Percentiles rank a stretch among this genome's conserved stretches.
Evolutionary conservation across 768 basidiomycete species (phyloP).

Genomic region (Naganishia randhawae): DNA sequence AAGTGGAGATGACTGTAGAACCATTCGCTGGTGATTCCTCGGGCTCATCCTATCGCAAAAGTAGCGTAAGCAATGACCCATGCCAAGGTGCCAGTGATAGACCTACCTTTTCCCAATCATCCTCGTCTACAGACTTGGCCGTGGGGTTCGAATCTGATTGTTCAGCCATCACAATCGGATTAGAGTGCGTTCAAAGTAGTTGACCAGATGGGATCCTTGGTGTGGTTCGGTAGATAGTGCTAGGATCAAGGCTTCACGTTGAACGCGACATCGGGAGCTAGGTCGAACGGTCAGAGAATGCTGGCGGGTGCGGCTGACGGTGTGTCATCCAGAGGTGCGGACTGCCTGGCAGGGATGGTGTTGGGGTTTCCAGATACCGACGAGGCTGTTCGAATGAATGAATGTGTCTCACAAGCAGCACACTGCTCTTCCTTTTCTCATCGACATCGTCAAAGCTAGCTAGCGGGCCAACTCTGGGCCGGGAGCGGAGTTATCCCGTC

Average conservation of each 20-base stretch:
- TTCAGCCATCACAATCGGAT: neutral
- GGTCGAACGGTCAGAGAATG: neutral
- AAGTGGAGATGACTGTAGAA: neutral
- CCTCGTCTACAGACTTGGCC: constrained; percentile 1
- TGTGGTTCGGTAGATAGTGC: neutral
- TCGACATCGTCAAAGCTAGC: too few species aligned
- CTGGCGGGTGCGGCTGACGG: neutral
- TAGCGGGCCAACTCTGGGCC: too few species aligned
- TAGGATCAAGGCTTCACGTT: constrained; percentile 15
- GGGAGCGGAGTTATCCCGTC: too few species aligned
- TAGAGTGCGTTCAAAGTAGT: neutral
- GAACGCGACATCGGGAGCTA: neutral
- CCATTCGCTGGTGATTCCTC: neutral
- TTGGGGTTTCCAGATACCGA: neutral
- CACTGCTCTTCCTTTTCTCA: constrained; percentile 1
- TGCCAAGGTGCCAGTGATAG: neutral
- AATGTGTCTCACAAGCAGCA: neutral
- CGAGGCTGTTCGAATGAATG: neutral
- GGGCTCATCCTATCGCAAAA: neutral
- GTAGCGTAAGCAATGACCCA: neutral
- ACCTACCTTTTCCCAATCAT: constrained; percentile 27
- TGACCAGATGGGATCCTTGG: neutral
- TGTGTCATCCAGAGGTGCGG: neutral
- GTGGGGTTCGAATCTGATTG: neutral
- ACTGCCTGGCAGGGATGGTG: too few species aligned